phyloP scores from a whole-genome alignment of 345 rosid genomes.

The Pugionium dolabratum region DNA sequence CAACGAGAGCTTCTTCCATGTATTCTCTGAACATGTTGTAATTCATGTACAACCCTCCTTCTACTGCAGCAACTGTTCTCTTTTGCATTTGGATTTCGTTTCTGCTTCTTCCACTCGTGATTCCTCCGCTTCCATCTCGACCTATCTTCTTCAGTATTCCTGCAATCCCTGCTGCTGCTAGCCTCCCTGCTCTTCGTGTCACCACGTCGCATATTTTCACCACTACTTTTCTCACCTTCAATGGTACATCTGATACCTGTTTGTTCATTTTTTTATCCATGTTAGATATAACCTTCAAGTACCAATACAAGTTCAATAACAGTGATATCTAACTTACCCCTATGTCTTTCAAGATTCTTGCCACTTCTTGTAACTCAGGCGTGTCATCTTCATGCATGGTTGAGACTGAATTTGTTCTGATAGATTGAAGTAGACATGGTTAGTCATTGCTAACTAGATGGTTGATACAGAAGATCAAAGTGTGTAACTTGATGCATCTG shows the following conservation, averaged over 20 bases:
- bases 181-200: conserved; percentile 58
- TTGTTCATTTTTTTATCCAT: conserved; percentile 3
- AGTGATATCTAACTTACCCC: too few species aligned
- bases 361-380: conserved; percentile 66
- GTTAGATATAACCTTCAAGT: too few species aligned
- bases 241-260: conserved; percentile 69
- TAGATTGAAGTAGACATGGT: too few species aligned
- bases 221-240: conserved; percentile 66
- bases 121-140: conserved; percentile 59
- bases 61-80: conserved; percentile 86
- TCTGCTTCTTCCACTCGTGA: too few species aligned
- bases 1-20: conserved; percentile 74
- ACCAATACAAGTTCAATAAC: not conserved
- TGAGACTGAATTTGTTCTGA: too few species aligned
- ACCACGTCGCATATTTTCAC: too few species aligned
- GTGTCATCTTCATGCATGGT: too few species aligned
- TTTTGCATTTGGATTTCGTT: conserved; percentile 50
- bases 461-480: conserved; percentile 9
- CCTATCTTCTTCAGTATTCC: conserved; percentile 95
- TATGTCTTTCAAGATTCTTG: conserved; percentile 17
- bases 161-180: conserved; percentile 92
- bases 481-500: too few species aligned
- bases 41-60: conserved; percentile 73
- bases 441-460: not conserved
- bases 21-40: conserved; percentile 76